Conservation (phyloP, 192 early-diverging fungal species). For the Coemansia sp. region DNA sequence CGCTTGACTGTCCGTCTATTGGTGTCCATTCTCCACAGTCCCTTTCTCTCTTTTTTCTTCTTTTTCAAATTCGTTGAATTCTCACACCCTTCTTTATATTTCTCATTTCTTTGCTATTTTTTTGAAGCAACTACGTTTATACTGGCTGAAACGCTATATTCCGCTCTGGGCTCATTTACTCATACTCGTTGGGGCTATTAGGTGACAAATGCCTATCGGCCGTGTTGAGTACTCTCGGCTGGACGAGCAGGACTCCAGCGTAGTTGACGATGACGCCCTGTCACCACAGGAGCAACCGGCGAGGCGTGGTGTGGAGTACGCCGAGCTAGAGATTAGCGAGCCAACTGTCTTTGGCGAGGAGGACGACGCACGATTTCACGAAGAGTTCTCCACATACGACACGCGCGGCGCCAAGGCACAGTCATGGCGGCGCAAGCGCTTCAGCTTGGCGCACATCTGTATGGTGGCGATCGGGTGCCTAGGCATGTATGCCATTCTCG, state of each 20-base stretch:
- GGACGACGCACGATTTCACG: conserved; percentile 45
- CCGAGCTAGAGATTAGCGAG: conserved; percentile 40
- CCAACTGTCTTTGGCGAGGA: conserved; percentile 35
- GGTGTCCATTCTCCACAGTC: no score
- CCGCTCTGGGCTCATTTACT: neutral
- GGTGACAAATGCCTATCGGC: neutral
- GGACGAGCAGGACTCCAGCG: conserved; percentile 10
- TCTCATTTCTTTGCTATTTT: no score
- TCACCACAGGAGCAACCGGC: neutral
- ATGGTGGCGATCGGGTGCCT: conserved; percentile 37
- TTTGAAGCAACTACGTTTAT: neutral
- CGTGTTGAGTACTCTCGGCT: conserved; percentile 3
- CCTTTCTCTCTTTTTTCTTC: no score
- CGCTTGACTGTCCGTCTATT: no score
- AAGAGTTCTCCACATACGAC: conserved; percentile 47
- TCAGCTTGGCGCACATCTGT: conserved; percentile 34
- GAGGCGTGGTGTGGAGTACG: conserved; percentile 24
- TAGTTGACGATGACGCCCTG: neutral
- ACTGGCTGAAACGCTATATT: neutral
- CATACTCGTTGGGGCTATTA: neutral
- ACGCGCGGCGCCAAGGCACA: conserved; percentile 25
- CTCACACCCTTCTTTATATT: no score
- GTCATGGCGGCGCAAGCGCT: conserved; percentile 46
- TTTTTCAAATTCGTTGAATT: neutral
- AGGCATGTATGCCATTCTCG: conserved; percentile 25